Percentiles rank a stretch among this genome's conserved stretches.
phyloP scores from a whole-genome alignment of 768 basidiomycete species.

The Pleurotus tuoliensis region DNA sequence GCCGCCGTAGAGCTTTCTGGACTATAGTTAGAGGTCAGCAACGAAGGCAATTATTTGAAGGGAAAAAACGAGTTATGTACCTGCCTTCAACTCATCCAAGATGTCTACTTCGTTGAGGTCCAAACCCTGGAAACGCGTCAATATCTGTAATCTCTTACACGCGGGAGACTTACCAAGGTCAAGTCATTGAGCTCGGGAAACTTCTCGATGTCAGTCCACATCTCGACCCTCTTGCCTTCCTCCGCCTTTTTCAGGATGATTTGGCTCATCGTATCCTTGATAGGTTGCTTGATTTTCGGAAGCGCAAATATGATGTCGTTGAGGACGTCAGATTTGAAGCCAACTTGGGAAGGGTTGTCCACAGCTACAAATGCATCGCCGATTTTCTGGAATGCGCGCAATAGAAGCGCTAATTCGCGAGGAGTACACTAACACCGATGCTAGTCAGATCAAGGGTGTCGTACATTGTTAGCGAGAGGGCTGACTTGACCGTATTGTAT shows the following conservation, averaged over 20 bases:
- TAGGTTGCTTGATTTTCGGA: slow-evolving; percentile 56
- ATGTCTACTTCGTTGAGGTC: slow-evolving; percentile 68
- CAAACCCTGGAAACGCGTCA: slow-evolving; percentile 46
- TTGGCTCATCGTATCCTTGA: slow-evolving; percentile 48
- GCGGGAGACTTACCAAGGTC: slow-evolving; percentile 42
- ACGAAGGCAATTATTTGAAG: background rate
- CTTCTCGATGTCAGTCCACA: slow-evolving; percentile 59
- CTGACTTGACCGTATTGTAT: slow-evolving; percentile 89
- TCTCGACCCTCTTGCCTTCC: slow-evolving; percentile 59
- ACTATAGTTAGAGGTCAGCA: slow-evolving; percentile 35
- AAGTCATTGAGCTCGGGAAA: slow-evolving; percentile 52
- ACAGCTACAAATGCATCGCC: slow-evolving; percentile 56
- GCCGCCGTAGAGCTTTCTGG: slow-evolving; percentile 67
- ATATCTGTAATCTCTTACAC: slow-evolving; percentile 1
- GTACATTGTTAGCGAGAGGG: background rate
- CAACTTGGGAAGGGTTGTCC: slow-evolving; percentile 37
- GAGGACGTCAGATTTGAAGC: slow-evolving; percentile 63
- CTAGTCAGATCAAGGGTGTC: background rate
- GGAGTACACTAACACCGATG: slow-evolving; percentile 61
- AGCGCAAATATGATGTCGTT: slow-evolving; percentile 67
- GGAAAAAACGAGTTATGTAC: slow-evolving; percentile 31
- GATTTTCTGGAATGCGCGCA: slow-evolving; percentile 73
- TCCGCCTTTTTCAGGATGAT: slow-evolving; percentile 62
- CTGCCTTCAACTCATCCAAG: slow-evolving; percentile 63
- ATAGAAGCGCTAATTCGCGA: slow-evolving; percentile 70